phyloP scores from a whole-genome alignment of 2,329 filamentous ascomycete species.

The Pestalotiopsis sp. region DNA sequence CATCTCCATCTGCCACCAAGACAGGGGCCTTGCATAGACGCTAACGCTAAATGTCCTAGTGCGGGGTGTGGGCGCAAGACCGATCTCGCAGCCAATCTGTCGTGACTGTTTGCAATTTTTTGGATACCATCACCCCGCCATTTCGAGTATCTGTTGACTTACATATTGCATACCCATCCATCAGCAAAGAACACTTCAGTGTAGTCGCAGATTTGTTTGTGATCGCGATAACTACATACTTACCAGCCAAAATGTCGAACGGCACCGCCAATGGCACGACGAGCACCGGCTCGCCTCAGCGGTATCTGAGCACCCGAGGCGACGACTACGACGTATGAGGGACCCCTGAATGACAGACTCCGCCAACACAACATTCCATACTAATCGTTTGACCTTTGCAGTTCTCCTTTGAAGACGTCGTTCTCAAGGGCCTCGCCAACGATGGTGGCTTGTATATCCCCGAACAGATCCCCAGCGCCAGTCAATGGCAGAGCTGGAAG shows the following conservation, averaged over 20 bases:
- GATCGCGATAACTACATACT: background rate
- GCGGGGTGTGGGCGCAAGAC: constrained; percentile 3
- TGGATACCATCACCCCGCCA: constrained; percentile 2
- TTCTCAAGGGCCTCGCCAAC: constrained; percentile 83
- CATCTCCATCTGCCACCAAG: background rate
- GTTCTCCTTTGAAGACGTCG: constrained; percentile 89
- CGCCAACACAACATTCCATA: constrained; percentile 16
- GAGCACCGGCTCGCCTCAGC: constrained; percentile 41
- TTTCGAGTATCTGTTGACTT: constrained; percentile 2
- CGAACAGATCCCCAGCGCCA: constrained; percentile 68
- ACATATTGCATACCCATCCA: background rate
- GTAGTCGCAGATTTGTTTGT: background rate
- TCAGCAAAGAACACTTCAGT: background rate
- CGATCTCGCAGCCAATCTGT: constrained; percentile 6
- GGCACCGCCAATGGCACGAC: constrained; percentile 35
- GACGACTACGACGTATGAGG: constrained; percentile 49
- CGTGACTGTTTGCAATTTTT: constrained; percentile 9
- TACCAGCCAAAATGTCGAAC: constrained; percentile 39
- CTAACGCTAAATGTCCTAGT: constrained; percentile 1
- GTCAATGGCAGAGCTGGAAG: constrained; percentile 71
- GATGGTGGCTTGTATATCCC: constrained; percentile 92
- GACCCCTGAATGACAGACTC: background rate
- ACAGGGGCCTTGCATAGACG: background rate
- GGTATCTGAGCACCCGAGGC: constrained; percentile 54
- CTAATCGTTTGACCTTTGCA: constrained; percentile 35